Base-by-base conservation (phyloP, 495 filamentous ascomycete genomes). In the Alectoria sarmentosa region DNA sequence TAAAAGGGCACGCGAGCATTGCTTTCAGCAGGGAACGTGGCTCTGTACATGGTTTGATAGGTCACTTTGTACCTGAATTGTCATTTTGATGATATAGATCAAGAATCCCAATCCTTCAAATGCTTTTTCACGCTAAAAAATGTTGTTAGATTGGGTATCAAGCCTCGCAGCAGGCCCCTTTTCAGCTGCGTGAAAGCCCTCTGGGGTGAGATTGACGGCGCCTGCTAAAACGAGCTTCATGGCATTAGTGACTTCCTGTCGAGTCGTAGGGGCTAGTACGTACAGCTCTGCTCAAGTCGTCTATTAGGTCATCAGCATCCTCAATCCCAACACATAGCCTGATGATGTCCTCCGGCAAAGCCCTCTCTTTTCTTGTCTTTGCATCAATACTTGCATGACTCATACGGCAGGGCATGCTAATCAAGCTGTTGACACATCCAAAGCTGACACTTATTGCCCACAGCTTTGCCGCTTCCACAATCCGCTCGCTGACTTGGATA, bases 351-450 rank as follows among this genome's bases (percentile, higher is more conserved):
- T 98, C 94, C 23, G 94, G 94, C 84, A 98, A 87, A 59, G 88
- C 85, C 68, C 94, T 82, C 77, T 98, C 93, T 72, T 83, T 78
- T 69, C 94, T 81, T 63, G 92, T 96, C 80, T 94, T 93, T 65
- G 88, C 89, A 74, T 98, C 95, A 74, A 98, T 98, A 73, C 92
- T 96, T 28, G 94, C 94, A 78, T 98, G 94, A 76, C 95, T 98
- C 94, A 98, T 98, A 65, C 90, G 90, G 71, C 94, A 98, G 15
- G 94, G 94, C 94, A 98, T 96, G 76, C 91, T 96, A 75, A 98
- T 98, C 76, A 98, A 75, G 77, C 90, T 94, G 76, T 98, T 98
- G 54, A 98, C 95, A 75, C 95, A 97, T 42, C 94, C 94, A 73
- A 98, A 98, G 69, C 90, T 94, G 61, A 98, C 94, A 66, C 88